These are phyloP conservation scores for Zygnema cylindricum DNA, from an alignment of 139 green algal genomes.

Conservation along the genomic window DNA sequence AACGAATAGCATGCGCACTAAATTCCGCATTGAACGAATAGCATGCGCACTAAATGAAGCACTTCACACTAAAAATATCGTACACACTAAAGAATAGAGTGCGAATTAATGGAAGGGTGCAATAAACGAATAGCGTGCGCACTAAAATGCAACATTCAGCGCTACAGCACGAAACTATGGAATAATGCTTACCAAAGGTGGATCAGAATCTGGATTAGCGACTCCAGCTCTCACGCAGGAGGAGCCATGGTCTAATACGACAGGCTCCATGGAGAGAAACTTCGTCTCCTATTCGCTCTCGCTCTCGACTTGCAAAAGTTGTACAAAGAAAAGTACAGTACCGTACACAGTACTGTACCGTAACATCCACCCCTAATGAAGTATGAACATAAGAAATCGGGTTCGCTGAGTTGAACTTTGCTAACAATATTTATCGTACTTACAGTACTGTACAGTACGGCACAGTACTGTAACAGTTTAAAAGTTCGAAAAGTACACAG, in stretches of 20 bases:
- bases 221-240: conserved; percentile 32
- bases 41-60: no score
- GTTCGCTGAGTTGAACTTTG: background rate
- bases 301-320: background rate
- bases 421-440: background rate
- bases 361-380: background rate
- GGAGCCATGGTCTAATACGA: conserved; percentile 36
- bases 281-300: background rate
- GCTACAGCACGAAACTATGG: no score
- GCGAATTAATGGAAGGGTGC: no score
- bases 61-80: no score
- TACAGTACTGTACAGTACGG: background rate
- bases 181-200: conserved; percentile 20
- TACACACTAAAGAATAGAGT: no score
- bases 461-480: no score
- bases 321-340: background rate
- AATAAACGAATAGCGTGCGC: no score
- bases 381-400: background rate
- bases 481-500: no score
- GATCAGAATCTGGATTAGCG: conserved; percentile 41
- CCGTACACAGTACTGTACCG: background rate
- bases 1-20: no score
- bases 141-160: no score
- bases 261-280: conserved; percentile 35
- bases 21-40: no score